Base-by-base conservation (phyloP, 768 basidiomycete genomes). In the Podaxis sp. region DNA sequence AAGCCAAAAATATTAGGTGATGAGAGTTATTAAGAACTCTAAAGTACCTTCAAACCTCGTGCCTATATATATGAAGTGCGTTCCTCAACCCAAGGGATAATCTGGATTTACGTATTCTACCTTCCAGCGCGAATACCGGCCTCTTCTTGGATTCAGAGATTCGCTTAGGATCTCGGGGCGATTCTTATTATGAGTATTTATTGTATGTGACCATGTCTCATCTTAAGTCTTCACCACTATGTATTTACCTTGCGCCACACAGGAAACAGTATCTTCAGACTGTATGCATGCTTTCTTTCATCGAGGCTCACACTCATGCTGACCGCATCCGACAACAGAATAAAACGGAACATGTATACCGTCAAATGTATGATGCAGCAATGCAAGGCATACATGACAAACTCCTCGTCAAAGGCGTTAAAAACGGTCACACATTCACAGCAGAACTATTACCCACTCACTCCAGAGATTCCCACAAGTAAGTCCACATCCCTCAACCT, bases 181-280 rank as follows among this genome's bases (percentile, higher is more conserved):
- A 98, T 72, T 94, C 93, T 2, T 98, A 90, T 75, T 98, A 97
- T 71, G 96, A 96, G 73, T 94, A 96, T 73, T 74, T 94, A 25
- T 72, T 95, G 90, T 92, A 65, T 74, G 81, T 73, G 15, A 43
- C 6, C 0, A 2, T 46, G n/a, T 61, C 41, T 15, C 25, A 4
- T 49, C 9, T 50, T 40, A 27, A 2, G 49, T 17, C 1, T 49
- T n/a, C 22, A 17, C 7, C n/a, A 19, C 12, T n/a, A 4, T 37
- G 57, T 29, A 2, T 19, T 36, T n/a, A 52, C 22, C 27, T 50
- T 57, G 50, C 33, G 25, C 22, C 40, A 41, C 24, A 2, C 65
- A 84, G 86, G 63, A 93, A 93, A 72, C 91, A 94, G 75, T 94
- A 86, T 71, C 75, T 96, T 2, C 93, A 94, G 73, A 95, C 93